These are phyloP conservation scores for Myriosclerotinia scirpicola DNA, from an alignment of 2,329 filamentous ascomycete genomes.

Conservation along the genomic window DNA sequence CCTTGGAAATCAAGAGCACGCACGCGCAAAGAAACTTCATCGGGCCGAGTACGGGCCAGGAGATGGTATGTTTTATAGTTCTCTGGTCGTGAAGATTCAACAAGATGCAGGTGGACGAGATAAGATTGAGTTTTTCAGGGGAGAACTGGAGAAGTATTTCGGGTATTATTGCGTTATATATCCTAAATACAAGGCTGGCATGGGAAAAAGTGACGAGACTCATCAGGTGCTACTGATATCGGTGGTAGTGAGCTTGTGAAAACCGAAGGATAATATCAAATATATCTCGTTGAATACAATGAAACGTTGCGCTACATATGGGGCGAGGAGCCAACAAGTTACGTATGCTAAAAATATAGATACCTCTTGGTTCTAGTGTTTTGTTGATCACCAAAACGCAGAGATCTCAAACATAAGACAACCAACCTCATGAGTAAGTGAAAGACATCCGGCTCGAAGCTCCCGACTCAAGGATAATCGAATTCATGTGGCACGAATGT, in stretches of 20 bases:
- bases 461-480: conserved; percentile 10
- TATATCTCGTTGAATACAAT: background rate
- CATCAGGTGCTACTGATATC: background rate
- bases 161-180: conserved; percentile 19
- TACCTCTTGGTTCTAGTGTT: background rate
- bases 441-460: background rate
- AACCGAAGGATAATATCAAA: background rate
- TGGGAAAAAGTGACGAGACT: background rate
- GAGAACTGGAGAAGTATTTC: conserved; percentile 12
- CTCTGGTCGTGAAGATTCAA: conserved; percentile 2
- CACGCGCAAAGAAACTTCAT: background rate
- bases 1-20: too few relatives aligned
- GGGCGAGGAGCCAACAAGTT: background rate
- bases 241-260: background rate
- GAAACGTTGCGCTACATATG: conserved; percentile 3
- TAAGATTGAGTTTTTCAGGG: conserved; percentile 14
- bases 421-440: background rate
- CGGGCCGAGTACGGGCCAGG: conserved; percentile 14
- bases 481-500: background rate
- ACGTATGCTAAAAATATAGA: background rate
- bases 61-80: background rate
- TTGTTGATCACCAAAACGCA: background rate
- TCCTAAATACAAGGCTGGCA: conserved; percentile 12
- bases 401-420: conserved; percentile 5
- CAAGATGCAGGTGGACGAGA: conserved; percentile 4